phyloP scores from a whole-genome alignment of 1,284 basidiomycete species.

The Boletus semigastroideus region DNA sequence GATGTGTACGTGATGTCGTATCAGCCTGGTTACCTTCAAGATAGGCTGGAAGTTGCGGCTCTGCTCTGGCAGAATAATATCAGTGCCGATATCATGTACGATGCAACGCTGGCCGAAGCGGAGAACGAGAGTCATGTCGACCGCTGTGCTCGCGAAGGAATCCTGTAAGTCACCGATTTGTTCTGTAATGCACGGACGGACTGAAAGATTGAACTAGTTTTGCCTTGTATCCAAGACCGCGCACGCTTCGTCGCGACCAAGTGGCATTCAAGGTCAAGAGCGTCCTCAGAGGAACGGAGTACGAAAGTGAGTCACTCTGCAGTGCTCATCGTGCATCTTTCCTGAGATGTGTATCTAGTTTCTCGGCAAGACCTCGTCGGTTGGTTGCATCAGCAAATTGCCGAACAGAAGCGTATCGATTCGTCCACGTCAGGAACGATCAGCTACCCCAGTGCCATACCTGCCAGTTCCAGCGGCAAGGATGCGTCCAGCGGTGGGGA shows the following conservation, averaged over 20 bases:
- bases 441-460: slow-evolving; percentile 38
- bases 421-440: slow-evolving; percentile 57
- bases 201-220: slow-evolving; percentile 48
- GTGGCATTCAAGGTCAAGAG: slow-evolving; percentile 80
- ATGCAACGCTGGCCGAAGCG: slow-evolving; percentile 57
- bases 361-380: slow-evolving; percentile 68
- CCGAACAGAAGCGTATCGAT: slow-evolving; percentile 75
- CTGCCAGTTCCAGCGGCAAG: slow-evolving; percentile 37
- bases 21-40: slow-evolving; percentile 70
- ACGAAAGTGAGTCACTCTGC: slow-evolving; percentile 51
- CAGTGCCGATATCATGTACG: slow-evolving; percentile 87
- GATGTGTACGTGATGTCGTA: slow-evolving; percentile 85
- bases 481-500: slow-evolving; percentile 41
- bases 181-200: background rate
- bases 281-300: slow-evolving; percentile 70
- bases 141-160: slow-evolving; percentile 71
- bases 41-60: slow-evolving; percentile 75
- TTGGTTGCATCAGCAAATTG: slow-evolving; percentile 74
- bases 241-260: slow-evolving; percentile 55
- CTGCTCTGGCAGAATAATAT: slow-evolving; percentile 82
- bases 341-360: slow-evolving; percentile 38
- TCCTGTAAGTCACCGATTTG: slow-evolving; percentile 51
- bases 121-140: slow-evolving; percentile 67
- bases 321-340: background rate
- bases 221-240: slow-evolving; percentile 66